Evolutionary conservation across 2,329 filamentous ascomycete species (phyloP), one percentile per base, ranked within the genome.

Genomic region (Clonostachys solani): DNA sequence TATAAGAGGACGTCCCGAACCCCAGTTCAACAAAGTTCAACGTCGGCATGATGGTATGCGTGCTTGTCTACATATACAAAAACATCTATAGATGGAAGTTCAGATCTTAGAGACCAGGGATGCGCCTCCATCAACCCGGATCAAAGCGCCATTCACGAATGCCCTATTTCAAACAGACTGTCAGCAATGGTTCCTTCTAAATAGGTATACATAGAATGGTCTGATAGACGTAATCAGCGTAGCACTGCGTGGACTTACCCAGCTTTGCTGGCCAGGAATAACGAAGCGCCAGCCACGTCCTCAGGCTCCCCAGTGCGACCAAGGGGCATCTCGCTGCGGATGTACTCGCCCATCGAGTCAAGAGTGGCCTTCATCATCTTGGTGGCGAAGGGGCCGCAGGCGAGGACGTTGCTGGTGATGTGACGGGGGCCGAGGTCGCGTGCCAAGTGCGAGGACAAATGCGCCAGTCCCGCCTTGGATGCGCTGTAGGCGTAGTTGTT

Each of bases 281-380:
- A 65, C 60, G 86, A 88, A 12, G 85, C 76, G 0, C 86, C 86
- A 0, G 85, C 86, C 5, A 88, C 82, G 62, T 91, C 87, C 60
- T 83, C 68, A 1, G 83, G 78, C 16, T 68, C 76, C 1, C 87
- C 87, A 55, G 89, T 86, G 33, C 87, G 69, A 1, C 80, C 77
- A 54, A 89, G 59, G 10, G 87, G 87, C 50, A 86, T 82, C 5
- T 75, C 75, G 1, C 64, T 67, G 48, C 73, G 72, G 54, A 87
- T 83, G 7, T 62, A 62, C 5, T 80, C 77, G 43, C 75, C 71
- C 49, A 75, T 76, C 34, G 71, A 65, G 50, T 81, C 73, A 50
- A 87, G 65, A 49, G 80, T 81, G 17, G 73, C 75, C 48, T 73
- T 75, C 81, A 84, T 84, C 83, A 86, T 87, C 69, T 83, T 84